Evolutionary conservation across 371 early-diverging fungal genomes (phyloP).

Genomic region (Mucor saturninus): DNA sequence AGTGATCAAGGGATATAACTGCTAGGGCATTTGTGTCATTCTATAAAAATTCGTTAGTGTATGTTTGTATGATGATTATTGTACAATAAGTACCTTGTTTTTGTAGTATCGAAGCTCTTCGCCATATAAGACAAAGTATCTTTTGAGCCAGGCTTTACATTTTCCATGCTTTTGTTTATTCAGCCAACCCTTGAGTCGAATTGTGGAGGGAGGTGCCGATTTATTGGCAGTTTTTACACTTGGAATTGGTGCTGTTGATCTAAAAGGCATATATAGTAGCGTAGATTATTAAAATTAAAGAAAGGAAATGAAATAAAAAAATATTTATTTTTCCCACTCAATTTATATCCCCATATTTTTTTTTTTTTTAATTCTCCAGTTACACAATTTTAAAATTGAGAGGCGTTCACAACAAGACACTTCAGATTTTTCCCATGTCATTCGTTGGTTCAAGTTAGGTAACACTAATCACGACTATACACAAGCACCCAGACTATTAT

Average conservation of each 20-base stretch:
- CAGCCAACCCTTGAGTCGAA: constrained; percentile 37
- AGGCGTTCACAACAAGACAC: neutral
- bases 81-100: constrained; percentile 13
- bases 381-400: neutral
- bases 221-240: constrained; percentile 22
- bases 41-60: constrained; percentile 12
- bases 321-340: neutral
- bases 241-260: constrained; percentile 9
- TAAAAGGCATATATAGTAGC: neutral
- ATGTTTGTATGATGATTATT: too few species aligned
- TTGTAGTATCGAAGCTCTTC: constrained; percentile 25
- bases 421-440: neutral
- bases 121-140: constrained; percentile 29
- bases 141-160: constrained; percentile 28
- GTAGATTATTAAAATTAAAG: neutral
- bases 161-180: constrained; percentile 51
- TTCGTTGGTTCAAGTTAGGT: neutral
- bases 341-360: neutral
- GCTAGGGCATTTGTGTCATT: constrained; percentile 33
- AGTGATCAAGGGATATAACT: constrained; percentile 38
- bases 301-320: neutral
- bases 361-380: neutral
- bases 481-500: too few species aligned
- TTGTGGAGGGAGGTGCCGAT: constrained; percentile 10
- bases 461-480: neutral